Base-by-base conservation (phyloP, 306 rosid genomes). In the Castanea mollissima region DNA sequence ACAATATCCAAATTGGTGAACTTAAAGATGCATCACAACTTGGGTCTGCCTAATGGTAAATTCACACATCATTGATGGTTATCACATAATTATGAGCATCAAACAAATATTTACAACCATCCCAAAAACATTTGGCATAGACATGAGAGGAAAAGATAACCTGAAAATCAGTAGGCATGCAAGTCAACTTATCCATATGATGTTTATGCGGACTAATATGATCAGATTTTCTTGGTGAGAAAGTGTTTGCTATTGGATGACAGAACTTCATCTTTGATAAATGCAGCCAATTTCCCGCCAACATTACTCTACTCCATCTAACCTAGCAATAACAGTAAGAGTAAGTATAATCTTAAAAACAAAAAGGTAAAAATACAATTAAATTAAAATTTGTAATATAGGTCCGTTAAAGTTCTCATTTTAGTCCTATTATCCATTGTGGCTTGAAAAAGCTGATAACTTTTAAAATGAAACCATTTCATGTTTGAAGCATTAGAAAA, bases 191-290 rank as follows among this genome's bases (percentile, higher is more conserved):
- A 80, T 35, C 44, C 44, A 35, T 92, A 54, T 41, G 74, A 82
- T 64, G 78, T 55, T 68, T 73, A 38, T 83, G 81, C 77, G 56
- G 89, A 68, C 74, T 77, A 81, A 70, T 78, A 73, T 57, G 41
- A 76, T 76, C 57, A 58, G 68, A 83, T 80, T 82, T 92, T 77
- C 76, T 74, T 31, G 35, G 77, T 41, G 81, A 71, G 80, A 83
- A 86, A 73, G 19, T 79, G 79, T 85, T 90, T 34, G 91, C 93
- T 52, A 91, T 73, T 63, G 97, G 95, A 78, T 83, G 87, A 76
- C 99, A 93, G 60, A 94, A 94, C 84, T 87, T 90, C 88, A 94
- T 80, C 83, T 92, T 94, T 54, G 91, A 89, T 71, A 90, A 78
- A 83, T 94, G 97, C 78, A 94, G 29, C 29, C 29, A 27, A 27